A percentile compares a stretch with the other conserved stretches of the same genome.
phyloP scores from a whole-genome alignment of 1,284 basidiomycete genomes.

The Apiotrichum siamense region DNA sequence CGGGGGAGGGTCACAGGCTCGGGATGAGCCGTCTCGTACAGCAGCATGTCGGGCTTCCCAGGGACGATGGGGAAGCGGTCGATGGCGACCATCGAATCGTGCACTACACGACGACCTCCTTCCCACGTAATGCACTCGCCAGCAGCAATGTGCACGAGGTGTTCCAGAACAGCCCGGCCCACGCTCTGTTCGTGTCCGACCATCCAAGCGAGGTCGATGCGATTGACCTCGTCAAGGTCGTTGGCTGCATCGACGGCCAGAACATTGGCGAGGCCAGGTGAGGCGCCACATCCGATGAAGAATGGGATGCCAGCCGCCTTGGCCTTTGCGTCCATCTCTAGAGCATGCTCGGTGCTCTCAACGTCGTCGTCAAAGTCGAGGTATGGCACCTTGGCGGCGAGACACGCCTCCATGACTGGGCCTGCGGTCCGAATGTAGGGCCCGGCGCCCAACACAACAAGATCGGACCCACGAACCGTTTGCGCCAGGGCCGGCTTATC shows the following conservation, averaged over 20 bases:
- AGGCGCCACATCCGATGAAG: not conserved
- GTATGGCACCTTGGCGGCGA: not conserved
- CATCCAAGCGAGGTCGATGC: not conserved
- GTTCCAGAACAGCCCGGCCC: not conserved
- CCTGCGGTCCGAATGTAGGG: not conserved
- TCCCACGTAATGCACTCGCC: not conserved
- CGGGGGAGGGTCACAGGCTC: not conserved
- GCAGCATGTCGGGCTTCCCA: not conserved
- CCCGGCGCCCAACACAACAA: not conserved
- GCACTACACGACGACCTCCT: not conserved
- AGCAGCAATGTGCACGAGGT: not conserved
- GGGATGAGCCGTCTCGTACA: not conserved
- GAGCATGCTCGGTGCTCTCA: constrained; percentile 20
- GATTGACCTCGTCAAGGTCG: not conserved
- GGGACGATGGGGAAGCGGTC: not conserved
- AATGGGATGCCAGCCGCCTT: constrained; percentile 20
- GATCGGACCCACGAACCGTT: not conserved
- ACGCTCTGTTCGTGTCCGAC: not conserved
- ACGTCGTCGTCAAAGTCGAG: constrained; percentile 1
- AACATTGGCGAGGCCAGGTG: not conserved
- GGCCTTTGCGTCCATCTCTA: constrained; percentile 35
- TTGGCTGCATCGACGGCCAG: not conserved
- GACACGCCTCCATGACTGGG: not conserved
- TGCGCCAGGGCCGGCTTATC: not conserved
- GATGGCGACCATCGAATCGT: not conserved